Conservation (phyloP, 2,329 filamentous ascomycete genomes). For the Ascochyta clinopodiicola region DNA sequence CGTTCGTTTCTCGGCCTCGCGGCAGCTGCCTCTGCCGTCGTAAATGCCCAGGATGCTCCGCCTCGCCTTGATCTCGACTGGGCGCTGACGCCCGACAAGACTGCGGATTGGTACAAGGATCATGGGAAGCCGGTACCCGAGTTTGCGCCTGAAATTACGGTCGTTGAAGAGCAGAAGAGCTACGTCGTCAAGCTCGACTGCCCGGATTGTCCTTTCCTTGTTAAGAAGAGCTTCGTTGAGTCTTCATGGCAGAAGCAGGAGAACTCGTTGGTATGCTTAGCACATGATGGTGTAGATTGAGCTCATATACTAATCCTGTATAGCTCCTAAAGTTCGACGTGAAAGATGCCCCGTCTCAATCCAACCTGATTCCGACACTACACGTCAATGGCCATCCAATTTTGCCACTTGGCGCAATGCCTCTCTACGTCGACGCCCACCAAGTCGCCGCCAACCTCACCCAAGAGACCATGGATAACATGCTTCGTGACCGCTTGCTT, state of each 20-base stretch:
- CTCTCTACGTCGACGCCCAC: slow-evolving; percentile 29
- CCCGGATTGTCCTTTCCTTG: slow-evolving; percentile 33
- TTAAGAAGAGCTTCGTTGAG: slow-evolving; percentile 10
- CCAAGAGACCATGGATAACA: slow-evolving; percentile 15
- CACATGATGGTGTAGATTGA: neutral
- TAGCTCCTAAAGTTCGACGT: slow-evolving; percentile 37
- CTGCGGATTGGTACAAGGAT: slow-evolving; percentile 15
- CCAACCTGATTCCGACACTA: slow-evolving; percentile 12
- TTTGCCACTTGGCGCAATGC: slow-evolving; percentile 31
- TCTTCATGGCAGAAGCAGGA: slow-evolving; percentile 27
- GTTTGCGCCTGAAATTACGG: slow-evolving; percentile 24
- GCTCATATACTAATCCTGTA: neutral
- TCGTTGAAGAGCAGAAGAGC: slow-evolving; percentile 27
- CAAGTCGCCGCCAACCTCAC: slow-evolving; percentile 30
- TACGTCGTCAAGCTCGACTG: slow-evolving; percentile 42
- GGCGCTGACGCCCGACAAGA: slow-evolving; percentile 22
- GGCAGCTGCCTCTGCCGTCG: slow-evolving; percentile 14
- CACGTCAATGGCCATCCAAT: slow-evolving; percentile 33
- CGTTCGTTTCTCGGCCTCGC: slow-evolving; percentile 15
- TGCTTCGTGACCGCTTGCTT: slow-evolving; percentile 3
- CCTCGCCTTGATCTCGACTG: slow-evolving; percentile 9
- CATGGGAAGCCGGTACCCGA: neutral
- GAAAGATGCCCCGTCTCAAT: neutral
- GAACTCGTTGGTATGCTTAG: slow-evolving; percentile 32
- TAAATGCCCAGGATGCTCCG: slow-evolving; percentile 7